These are phyloP conservation scores for Blastocystis sp. DNA, from an alignment of 352 stramenopile genomes.

Conservation along the genomic window DNA sequence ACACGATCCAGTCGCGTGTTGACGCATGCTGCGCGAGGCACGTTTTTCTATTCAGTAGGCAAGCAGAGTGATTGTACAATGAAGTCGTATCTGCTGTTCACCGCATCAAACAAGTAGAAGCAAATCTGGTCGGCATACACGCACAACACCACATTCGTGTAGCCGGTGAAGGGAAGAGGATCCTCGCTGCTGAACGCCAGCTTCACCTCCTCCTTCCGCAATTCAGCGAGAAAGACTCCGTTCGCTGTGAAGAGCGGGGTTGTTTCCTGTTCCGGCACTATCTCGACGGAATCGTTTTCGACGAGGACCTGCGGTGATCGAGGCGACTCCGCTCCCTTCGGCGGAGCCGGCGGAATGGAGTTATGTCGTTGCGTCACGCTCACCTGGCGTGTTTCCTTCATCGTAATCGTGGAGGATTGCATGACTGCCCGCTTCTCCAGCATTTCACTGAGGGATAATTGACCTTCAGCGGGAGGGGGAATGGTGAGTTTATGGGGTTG, in stretches of 20 bases:
- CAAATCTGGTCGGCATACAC: constrained; percentile 45
- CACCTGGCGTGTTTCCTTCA: not conserved
- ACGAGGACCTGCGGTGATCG: not conserved
- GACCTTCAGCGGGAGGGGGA: not conserved
- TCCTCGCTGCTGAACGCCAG: constrained; percentile 31
- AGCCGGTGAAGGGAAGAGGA: constrained; percentile 8
- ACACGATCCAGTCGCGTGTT: constrained; percentile 52
- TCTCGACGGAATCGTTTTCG: not conserved
- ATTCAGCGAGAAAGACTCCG: constrained; percentile 20
- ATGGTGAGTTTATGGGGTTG: not conserved
- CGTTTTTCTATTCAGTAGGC: not conserved
- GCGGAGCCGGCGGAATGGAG: no score
- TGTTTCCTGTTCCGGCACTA: not conserved
- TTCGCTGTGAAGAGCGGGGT: constrained; percentile 21
- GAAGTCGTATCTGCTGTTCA: constrained; percentile 22
- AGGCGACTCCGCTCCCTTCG: not conserved
- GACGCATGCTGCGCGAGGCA: constrained; percentile 19
- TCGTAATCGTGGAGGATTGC: not conserved
- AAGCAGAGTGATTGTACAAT: not conserved
- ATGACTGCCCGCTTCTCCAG: not conserved
- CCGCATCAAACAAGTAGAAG: constrained; percentile 33
- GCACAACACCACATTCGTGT: constrained; percentile 29
- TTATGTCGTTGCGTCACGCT: not conserved
- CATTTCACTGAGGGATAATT: constrained; percentile 5
- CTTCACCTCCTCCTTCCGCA: constrained; percentile 65